phyloP scores from a whole-genome alignment of 192 early-diverging fungal species.

The Mortierella claussenii region DNA sequence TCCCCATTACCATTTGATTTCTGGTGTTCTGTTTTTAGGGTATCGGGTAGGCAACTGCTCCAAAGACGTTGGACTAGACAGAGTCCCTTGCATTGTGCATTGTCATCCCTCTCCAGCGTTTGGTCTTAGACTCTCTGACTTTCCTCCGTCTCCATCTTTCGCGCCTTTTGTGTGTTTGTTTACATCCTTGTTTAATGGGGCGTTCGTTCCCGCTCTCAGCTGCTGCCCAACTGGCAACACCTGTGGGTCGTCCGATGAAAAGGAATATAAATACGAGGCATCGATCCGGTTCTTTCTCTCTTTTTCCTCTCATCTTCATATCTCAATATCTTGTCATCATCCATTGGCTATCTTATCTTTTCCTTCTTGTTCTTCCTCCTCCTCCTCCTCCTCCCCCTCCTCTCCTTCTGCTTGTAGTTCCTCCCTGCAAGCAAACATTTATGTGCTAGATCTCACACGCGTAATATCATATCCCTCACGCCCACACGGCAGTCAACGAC shows the following conservation, averaged over 20 bases:
- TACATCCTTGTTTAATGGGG: background rate
- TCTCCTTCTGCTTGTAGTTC: slow-evolving; percentile 6
- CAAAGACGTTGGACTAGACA: slow-evolving; percentile 3
- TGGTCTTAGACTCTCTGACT: background rate
- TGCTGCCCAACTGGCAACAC: background rate
- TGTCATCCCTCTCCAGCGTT: slow-evolving; percentile 8
- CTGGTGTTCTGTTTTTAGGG: slow-evolving; percentile 28
- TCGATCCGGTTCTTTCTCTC: background rate
- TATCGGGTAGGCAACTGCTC: background rate
- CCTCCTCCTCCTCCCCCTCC: slow-evolving; percentile 8
- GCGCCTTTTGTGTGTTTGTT: background rate
- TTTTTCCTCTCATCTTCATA: slow-evolving; percentile 20
- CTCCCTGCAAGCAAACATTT: background rate
- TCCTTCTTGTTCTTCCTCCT: background rate
- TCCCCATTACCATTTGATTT: too few relatives aligned
- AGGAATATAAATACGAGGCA: slow-evolving; percentile 22
- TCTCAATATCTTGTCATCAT: slow-evolving; percentile 17
- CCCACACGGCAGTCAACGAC: slow-evolving; percentile 34
- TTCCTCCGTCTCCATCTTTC: slow-evolving; percentile 1
- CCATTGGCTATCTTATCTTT: background rate
- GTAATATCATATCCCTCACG: slow-evolving; percentile 24
- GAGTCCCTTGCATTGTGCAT: slow-evolving; percentile 18
- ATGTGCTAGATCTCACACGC: background rate
- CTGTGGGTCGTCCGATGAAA: too few relatives aligned
- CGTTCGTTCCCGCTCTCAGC: background rate